phyloP scores from a whole-genome alignment of 192 early-diverging fungal species.

The Backusella westeae region DNA sequence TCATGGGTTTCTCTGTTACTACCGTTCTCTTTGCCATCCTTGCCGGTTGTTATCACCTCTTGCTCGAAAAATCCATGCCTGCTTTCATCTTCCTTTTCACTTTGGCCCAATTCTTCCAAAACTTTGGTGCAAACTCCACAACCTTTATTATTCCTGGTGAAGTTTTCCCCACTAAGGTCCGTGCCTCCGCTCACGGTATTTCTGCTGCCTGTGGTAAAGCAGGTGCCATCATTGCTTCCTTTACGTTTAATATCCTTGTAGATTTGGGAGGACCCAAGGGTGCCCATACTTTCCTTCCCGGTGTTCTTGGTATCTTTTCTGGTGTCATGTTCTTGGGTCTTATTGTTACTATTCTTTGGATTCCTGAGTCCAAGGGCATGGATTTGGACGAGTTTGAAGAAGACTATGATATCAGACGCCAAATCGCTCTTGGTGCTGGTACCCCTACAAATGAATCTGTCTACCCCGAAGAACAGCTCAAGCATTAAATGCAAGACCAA shows the following conservation, averaged over 20 bases:
- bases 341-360: constrained; percentile 13
- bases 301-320: constrained; percentile 53
- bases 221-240: constrained; percentile 64
- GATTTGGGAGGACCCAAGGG: constrained; percentile 40
- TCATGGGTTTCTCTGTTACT: constrained; percentile 74
- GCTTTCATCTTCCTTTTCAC: constrained; percentile 47
- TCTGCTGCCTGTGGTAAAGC: constrained; percentile 74
- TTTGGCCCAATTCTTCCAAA: constrained; percentile 61
- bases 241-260: constrained; percentile 48
- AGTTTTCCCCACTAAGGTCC: constrained; percentile 70
- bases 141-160: constrained; percentile 77
- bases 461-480: neutral
- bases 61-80: constrained; percentile 48
- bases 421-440: neutral
- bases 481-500: neutral
- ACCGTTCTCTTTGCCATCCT: constrained; percentile 68
- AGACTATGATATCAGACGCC: neutral
- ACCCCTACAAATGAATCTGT: neutral
- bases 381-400: constrained; percentile 22
- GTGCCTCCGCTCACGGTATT: constrained; percentile 75
- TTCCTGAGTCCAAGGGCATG: constrained; percentile 21
- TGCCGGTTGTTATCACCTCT: constrained; percentile 58
- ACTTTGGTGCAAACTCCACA: constrained; percentile 79
- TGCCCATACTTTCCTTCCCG: constrained; percentile 44
- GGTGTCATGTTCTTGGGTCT: constrained; percentile 26